These are phyloP conservation scores for Cladophialophora bantiana DNA, from an alignment of 2,329 filamentous ascomycete species.

Conservation along the genomic window DNA sequence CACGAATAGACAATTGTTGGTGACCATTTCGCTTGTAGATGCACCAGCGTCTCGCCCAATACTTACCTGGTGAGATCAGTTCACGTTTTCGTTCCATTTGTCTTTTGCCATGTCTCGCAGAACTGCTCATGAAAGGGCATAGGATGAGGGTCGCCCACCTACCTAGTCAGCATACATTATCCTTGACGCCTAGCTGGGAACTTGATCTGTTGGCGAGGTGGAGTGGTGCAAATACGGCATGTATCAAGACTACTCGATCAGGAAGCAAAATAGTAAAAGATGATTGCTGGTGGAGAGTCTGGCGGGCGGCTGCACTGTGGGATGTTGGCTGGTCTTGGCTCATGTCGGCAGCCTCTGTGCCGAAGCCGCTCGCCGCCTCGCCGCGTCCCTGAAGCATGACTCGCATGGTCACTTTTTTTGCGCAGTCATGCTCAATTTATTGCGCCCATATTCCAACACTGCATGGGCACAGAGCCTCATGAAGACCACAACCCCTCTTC, in stretches of 20 bases:
- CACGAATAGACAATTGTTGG: not conserved
- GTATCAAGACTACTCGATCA: not conserved
- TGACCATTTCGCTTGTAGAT: not conserved
- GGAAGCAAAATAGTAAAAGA: not conserved
- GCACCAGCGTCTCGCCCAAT: not conserved
- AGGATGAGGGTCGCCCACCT: too few relatives aligned
- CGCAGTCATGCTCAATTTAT: constrained; percentile 10
- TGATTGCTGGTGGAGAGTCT: not conserved
- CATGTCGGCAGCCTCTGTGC: not conserved
- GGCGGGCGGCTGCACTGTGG: not conserved
- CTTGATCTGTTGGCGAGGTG: not conserved
- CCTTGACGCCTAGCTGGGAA: not conserved
- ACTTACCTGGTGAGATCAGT: not conserved
- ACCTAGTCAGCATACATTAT: too few relatives aligned
- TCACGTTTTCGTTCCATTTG: not conserved
- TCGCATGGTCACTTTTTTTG: not conserved
- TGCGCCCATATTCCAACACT: not conserved
- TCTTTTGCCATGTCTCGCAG: too few relatives aligned
- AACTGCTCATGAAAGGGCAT: too few relatives aligned
- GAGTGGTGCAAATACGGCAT: not conserved
- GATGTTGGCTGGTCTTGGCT: not conserved
- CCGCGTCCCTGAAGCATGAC: not conserved
- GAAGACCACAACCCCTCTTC: constrained; percentile 16
- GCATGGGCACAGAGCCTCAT: constrained; percentile 12
- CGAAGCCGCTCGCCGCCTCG: not conserved